Evolutionary conservation across 441 rosid genomes (phyloP).

Genomic region (Pelargonium myrrhifolium): DNA sequence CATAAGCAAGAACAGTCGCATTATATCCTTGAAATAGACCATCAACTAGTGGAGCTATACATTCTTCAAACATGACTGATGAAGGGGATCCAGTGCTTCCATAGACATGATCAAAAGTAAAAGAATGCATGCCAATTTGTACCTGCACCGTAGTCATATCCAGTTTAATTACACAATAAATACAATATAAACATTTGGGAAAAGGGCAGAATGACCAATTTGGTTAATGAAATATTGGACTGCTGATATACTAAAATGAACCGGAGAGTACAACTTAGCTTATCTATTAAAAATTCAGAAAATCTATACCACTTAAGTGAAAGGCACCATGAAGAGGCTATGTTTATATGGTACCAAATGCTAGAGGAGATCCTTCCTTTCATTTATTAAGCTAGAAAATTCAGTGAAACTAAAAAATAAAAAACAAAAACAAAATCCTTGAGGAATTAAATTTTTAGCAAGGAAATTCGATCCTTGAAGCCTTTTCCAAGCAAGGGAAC

Average conservation of each 20-base stretch:
- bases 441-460: neutral
- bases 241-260: neutral
- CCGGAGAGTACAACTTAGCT: neutral
- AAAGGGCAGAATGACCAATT: too few relatives aligned
- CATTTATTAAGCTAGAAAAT: neutral
- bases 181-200: neutral
- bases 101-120: constrained; percentile 54
- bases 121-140: constrained; percentile 87
- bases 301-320: neutral
- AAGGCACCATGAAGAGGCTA: neutral
- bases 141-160: constrained; percentile 42
- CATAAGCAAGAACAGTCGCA: constrained; percentile 97
- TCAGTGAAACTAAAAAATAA: neutral
- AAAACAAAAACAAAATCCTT: neutral
- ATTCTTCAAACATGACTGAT: constrained; percentile 75
- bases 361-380: neutral
- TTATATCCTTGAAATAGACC: constrained; percentile 97
- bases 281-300: neutral
- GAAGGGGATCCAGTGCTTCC: constrained; percentile 75
- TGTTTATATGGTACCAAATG: neutral
- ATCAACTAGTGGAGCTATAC: constrained; percentile 70
- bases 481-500: neutral
- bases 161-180: constrained; percentile 6
- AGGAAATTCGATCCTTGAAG: neutral
- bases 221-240: neutral